Percentiles rank a stretch among this genome's conserved stretches.
Evolutionary conservation across 2,329 filamentous ascomycete species (phyloP).

Genomic region (Aureobasidium pullulans): DNA sequence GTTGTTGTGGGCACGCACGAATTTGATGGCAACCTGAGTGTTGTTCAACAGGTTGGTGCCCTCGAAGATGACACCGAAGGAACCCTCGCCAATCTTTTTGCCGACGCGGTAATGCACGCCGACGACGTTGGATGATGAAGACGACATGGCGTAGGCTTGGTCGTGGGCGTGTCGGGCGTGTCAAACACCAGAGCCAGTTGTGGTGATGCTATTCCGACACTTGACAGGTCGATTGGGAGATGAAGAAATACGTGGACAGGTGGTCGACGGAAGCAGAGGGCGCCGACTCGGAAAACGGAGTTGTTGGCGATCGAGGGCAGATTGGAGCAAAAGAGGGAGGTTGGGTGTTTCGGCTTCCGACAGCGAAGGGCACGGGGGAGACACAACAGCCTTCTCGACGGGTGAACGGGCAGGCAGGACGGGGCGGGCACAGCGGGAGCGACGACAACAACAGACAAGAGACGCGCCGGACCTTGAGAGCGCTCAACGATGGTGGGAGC

Average conservation of each 20-base stretch:
- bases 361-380: not conserved
- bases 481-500: not conserved
- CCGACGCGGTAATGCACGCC: constrained; percentile 98
- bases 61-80: constrained; percentile 95
- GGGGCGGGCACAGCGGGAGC: not conserved
- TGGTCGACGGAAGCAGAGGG: not conserved
- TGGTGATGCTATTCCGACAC: not conserved
- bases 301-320: not conserved
- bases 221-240: not conserved
- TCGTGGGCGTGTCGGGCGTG: not conserved
- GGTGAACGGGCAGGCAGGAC: not conserved
- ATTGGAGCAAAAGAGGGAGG: not conserved
- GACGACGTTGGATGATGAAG: constrained; percentile 71
- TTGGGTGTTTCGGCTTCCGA: constrained; percentile 4
- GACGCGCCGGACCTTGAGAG: not conserved
- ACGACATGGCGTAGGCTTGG: constrained; percentile 3
- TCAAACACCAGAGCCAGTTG: not conserved
- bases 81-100: constrained; percentile 98
- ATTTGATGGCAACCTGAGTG: constrained; percentile 99
- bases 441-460: not conserved
- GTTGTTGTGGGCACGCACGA: constrained; percentile 55
- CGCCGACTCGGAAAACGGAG: not conserved
- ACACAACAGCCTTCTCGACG: constrained; percentile 8
- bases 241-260: not conserved
- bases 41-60: constrained; percentile 98